Conservation (phyloP, 345 rosid species). For the Psidium guajava region DNA sequence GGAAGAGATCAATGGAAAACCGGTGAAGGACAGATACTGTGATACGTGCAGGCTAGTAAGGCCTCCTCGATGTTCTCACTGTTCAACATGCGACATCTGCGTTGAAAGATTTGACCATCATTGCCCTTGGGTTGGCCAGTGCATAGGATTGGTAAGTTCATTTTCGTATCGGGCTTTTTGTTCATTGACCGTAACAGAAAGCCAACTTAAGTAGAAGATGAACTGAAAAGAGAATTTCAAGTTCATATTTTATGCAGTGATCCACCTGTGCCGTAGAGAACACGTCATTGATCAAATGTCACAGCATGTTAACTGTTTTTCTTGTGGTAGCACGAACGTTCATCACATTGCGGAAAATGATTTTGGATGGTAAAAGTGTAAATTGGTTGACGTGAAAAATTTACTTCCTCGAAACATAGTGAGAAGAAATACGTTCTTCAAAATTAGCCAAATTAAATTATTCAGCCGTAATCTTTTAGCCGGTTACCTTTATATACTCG, state of each 20-base stretch:
- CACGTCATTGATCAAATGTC: not conserved
- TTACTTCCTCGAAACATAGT: not conserved
- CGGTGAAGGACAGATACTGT: constrained; percentile 79
- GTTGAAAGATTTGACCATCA: constrained; percentile 96
- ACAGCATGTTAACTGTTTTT: not conserved
- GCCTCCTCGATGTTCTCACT: constrained; percentile 98
- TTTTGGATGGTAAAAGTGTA: not conserved
- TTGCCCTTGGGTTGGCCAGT: constrained; percentile 99
- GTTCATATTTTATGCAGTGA: not conserved
- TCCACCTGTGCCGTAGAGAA: not conserved
- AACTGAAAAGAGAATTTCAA: not conserved
- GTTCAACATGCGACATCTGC: constrained; percentile 94
- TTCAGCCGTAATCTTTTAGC: not conserved
- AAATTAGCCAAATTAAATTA: not conserved
- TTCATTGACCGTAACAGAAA: not conserved
- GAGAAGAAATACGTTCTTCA: not conserved
- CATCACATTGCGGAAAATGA: not conserved
- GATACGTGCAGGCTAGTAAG: constrained; percentile 89
- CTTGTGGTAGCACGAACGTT: not conserved
- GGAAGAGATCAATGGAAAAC: constrained; percentile 68
- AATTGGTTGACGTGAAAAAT: not conserved
- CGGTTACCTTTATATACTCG: not conserved
- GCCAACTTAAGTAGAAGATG: not conserved
- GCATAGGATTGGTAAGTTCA: constrained; percentile 79
- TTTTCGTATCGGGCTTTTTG: not conserved